These are phyloP conservation scores for Plasmodium sp. DNA, from an alignment of 169 alveolate species.

Conservation along the genomic window DNA sequence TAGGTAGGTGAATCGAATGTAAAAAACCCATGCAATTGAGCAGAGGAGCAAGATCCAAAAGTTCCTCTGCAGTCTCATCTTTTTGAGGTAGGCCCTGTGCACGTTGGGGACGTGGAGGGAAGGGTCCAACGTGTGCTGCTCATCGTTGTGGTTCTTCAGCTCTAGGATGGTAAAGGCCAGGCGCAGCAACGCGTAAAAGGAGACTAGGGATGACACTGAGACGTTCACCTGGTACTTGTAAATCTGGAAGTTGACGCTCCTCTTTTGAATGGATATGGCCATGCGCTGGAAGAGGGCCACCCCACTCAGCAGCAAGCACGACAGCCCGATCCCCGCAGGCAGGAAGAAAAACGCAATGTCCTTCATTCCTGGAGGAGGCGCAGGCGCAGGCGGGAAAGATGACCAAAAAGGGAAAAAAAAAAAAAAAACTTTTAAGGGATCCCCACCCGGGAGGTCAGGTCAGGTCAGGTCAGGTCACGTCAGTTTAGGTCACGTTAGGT, in stretches of 20 bases:
- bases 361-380: constrained; percentile 8
- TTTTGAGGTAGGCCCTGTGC: constrained; percentile 32
- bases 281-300: constrained; percentile 52
- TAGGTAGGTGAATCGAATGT: constrained; percentile 40
- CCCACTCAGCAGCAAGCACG: constrained; percentile 42
- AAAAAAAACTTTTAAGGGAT: background rate
- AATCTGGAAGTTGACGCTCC: constrained; percentile 38
- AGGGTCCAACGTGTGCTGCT: background rate
- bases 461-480: background rate
- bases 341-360: constrained; percentile 58
- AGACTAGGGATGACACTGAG: constrained; percentile 36
- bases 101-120: background rate
- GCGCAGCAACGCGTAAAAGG: constrained; percentile 45
- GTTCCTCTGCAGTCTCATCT: constrained; percentile 59
- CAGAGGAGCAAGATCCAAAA: constrained; percentile 61
- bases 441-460: background rate
- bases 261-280: constrained; percentile 57
- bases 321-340: constrained; percentile 47
- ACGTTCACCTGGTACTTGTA: constrained; percentile 13
- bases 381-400: background rate
- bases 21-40: constrained; percentile 56
- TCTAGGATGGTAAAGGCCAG: constrained; percentile 23
- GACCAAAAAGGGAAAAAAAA: background rate
- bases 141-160: background rate
- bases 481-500: background rate